Evolutionary conservation across 768 basidiomycete genomes (phyloP).

Genomic region (Sutorius australiensis): DNA sequence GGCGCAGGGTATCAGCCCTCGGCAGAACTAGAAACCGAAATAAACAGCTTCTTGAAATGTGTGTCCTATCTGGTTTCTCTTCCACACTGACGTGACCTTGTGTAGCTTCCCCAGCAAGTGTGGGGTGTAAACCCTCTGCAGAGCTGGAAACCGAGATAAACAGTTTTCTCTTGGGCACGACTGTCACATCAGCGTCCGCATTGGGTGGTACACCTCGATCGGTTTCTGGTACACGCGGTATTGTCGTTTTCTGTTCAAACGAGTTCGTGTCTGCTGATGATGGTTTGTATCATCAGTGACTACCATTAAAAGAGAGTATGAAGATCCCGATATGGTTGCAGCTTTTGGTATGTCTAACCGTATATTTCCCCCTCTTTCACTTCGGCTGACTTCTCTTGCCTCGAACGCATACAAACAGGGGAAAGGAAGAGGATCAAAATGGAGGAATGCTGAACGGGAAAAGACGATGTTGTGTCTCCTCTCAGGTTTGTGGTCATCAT

Average conservation of each 20-base stretch:
- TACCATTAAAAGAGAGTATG: constrained; percentile 13
- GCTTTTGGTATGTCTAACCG: constrained; percentile 1
- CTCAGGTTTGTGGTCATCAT: not conserved
- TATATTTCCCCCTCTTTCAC: too few relatives aligned
- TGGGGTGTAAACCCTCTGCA: constrained; percentile 6
- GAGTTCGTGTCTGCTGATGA: too few relatives aligned
- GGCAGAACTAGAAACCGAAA: not conserved
- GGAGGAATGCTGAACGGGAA: constrained; percentile 7
- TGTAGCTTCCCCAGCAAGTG: not conserved
- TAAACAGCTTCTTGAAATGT: constrained; percentile 1
- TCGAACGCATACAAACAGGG: not conserved
- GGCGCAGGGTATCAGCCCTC: constrained; percentile 10
- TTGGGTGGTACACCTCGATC: not conserved
- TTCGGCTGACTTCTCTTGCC: not conserved
- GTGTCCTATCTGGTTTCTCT: too few relatives aligned
- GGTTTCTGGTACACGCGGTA: not conserved
- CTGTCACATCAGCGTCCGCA: not conserved
- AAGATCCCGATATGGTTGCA: not conserved
- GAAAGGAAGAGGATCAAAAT: constrained; percentile 16
- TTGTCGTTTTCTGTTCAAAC: not conserved
- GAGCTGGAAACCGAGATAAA: constrained; percentile 6
- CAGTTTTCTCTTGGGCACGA: not conserved
- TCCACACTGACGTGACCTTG: too few relatives aligned
- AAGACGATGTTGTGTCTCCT: not conserved
- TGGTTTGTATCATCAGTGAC: not conserved